phyloP scores from a whole-genome alignment of 441 rosid genomes.

The Kokia cookei region DNA sequence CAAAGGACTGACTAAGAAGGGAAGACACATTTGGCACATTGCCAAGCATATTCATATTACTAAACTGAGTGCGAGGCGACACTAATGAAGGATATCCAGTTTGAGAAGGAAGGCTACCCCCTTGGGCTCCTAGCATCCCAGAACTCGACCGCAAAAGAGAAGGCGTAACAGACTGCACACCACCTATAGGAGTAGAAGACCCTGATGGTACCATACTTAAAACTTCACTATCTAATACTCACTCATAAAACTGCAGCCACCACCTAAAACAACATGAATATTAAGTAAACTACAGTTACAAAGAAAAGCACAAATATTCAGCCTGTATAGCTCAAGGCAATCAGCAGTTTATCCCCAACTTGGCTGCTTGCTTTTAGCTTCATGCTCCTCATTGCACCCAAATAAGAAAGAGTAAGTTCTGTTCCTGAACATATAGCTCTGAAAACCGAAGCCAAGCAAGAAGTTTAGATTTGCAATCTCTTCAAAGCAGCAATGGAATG shows the following conservation, averaged over 20 bases:
- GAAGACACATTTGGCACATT: conserved; percentile 68
- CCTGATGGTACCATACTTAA: conserved; percentile 80
- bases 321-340: conserved; percentile 11
- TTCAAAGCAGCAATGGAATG: conserved; percentile 16
- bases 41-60: conserved; percentile 74
- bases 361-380: conserved; percentile 26
- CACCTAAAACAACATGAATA: conserved; percentile 39
- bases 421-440: conserved; percentile 31
- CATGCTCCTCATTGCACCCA: conserved; percentile 27
- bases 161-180: conserved; percentile 66
- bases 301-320: conserved; percentile 15
- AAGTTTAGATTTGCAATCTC: conserved; percentile 56
- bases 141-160: conserved; percentile 75
- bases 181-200: conserved; percentile 73
- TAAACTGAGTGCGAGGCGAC: conserved; percentile 69
- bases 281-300: conserved; percentile 25
- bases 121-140: conserved; percentile 70
- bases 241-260: conserved; percentile 18
- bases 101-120: conserved; percentile 69
- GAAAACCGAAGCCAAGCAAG: conserved; percentile 29
- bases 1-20: conserved; percentile 72
- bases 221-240: conserved; percentile 31
- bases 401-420: conserved; percentile 17
- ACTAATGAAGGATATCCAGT: conserved; percentile 61
- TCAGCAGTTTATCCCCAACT: conserved; percentile 35